Evolutionary conservation across 352 stramenopile species (phyloP), one percentile per base, ranked within the genome.

Genomic region (Pythium vanterpoolii): DNA sequence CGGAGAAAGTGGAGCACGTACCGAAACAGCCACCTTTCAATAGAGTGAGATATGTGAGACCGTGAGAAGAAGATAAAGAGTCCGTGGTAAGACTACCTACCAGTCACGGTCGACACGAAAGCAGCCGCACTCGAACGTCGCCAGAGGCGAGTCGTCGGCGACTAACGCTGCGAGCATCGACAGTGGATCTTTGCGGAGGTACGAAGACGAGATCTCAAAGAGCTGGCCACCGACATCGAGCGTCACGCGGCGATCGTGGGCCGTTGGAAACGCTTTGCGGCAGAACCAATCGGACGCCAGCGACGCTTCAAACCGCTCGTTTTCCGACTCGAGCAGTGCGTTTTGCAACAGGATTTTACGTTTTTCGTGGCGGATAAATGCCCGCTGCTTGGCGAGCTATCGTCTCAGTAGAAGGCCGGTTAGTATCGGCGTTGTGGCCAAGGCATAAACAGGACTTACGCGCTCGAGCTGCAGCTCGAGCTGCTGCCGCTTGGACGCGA

Each of bases 281-380:
- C 82, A 91, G 52, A 93, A 91, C 82, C 84, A 93, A 52, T 93
- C 82, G 28, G 78, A 84, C 5, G 66, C 72, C 2, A 85, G 66
- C 18, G 82, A 90, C 18, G 81, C 84, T 18, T 83, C 74, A 50
- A 87, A 91, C 1, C 84, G 81, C 69, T 91, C 79, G 21, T 78
- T 73, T 38, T 93, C 84, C 2, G 79, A 88, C 30, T 87, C 60
- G 30, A 93, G 72, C 36, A 93, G 63, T 39, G 84, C 84, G 40
- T 90, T 77, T 52, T 89, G 75, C 0, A 93, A 69, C 52, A 91
- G 50, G 23, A 93, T 62, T 52, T 90, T 90, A 47, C 82, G 81
- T 42, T 83, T 87, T 50, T 93, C 82, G 44, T 86, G 82, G 28
- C 84, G 76, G 40, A 93, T 86, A 60, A 90, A 93, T 4, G 84